Conservation (phyloP, 2,329 filamentous ascomycete species). For the Arthrobotrys conoides region DNA sequence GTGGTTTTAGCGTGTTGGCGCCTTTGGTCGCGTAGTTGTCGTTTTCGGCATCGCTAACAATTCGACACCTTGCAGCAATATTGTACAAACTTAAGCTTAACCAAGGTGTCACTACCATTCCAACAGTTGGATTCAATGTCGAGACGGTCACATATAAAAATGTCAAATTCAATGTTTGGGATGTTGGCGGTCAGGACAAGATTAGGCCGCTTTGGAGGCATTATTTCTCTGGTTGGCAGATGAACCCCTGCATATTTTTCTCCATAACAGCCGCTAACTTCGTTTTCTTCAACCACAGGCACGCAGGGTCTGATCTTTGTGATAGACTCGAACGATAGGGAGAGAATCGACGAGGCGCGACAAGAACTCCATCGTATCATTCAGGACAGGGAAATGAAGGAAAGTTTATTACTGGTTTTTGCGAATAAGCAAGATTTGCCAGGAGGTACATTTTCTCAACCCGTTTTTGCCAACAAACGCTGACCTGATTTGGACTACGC, state of each 20-base stretch:
- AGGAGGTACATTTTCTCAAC: slow-evolving; percentile 72
- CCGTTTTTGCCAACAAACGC: not conserved
- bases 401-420: slow-evolving; percentile 92
- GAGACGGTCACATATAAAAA: slow-evolving; percentile 99
- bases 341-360: slow-evolving; percentile 90
- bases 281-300: slow-evolving; percentile 70
- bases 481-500: slow-evolving; percentile 14
- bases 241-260: not conserved
- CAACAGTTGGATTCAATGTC: slow-evolving; percentile 99
- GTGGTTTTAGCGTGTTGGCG: slow-evolving; percentile 27
- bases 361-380: slow-evolving; percentile 97
- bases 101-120: slow-evolving; percentile 98
- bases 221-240: slow-evolving; percentile 85
- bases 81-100: slow-evolving; percentile 99
- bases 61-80: slow-evolving; percentile 73
- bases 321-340: slow-evolving; percentile 92
- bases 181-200: slow-evolving; percentile 99
- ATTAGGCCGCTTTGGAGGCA: slow-evolving; percentile 99
- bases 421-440: slow-evolving; percentile 98
- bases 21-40: slow-evolving; percentile 26
- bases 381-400: slow-evolving; percentile 97
- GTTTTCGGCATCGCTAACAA: slow-evolving; percentile 12
- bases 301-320: slow-evolving; percentile 99
- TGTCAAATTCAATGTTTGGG: slow-evolving; percentile 99
- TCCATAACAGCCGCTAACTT: not conserved